A percentile compares a stretch with the other conserved stretches of the same genome.
phyloP scores from a whole-genome alignment of 495 filamentous ascomycete species.

The Lophiotrema nucula region DNA sequence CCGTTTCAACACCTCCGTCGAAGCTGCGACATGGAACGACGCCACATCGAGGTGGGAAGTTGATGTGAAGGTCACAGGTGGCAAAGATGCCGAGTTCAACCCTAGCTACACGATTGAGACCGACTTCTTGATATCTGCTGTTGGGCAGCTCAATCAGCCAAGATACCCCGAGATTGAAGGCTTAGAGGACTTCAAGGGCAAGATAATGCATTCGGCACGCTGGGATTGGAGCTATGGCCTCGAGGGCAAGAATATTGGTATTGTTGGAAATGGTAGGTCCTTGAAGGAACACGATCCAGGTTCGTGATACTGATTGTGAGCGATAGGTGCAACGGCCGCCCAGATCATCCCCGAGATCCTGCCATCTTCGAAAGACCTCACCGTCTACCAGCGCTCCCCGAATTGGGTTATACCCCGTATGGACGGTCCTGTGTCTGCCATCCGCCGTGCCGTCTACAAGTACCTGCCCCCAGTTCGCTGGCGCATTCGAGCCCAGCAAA shows the following conservation, averaged over 20 bases:
- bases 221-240: conserved; percentile 56
- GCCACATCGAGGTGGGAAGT: conserved; percentile 54
- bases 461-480: conserved; percentile 50
- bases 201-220: conserved; percentile 53
- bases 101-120: conserved; percentile 48
- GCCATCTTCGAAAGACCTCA: conserved; percentile 54
- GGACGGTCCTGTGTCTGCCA: conserved; percentile 45
- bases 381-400: conserved; percentile 66
- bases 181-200: conserved; percentile 53
- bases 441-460: conserved; percentile 42
- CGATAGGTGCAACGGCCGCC: conserved; percentile 63
- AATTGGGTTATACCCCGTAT: conserved; percentile 61
- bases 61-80: conserved; percentile 45
- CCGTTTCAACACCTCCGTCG: conserved; percentile 54
- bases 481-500: conserved; percentile 48
- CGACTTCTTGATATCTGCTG: conserved; percentile 62
- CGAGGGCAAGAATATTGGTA: conserved; percentile 51
- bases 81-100: conserved; percentile 49
- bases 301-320: not conserved
- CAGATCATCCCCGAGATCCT: conserved; percentile 68
- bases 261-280: conserved; percentile 40
- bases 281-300: not conserved
- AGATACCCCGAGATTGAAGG: conserved; percentile 59
- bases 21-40: conserved; percentile 59
- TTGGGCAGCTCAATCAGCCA: conserved; percentile 63